phyloP scores from a whole-genome alignment of 306 rosid species.

The Rosa lucieae region DNA sequence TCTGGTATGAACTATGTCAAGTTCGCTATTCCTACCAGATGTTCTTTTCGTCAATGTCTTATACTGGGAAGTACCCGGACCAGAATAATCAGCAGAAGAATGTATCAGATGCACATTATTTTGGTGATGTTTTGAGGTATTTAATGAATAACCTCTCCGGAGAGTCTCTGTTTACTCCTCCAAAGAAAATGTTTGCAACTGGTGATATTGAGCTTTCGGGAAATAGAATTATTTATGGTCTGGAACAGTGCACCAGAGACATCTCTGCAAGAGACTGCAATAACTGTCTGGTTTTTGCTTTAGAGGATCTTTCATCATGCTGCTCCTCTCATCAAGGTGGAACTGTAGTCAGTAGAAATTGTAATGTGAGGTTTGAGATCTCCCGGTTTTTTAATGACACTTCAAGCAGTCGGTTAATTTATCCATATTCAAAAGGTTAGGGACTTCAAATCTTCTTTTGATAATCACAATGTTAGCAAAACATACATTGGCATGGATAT shows the following conservation, averaged over 20 bases:
- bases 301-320: conserved; percentile 33
- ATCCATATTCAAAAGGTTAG: conserved; percentile 33
- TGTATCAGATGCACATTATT: conserved; percentile 20
- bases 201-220: conserved; percentile 28
- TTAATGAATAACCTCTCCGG: conserved; percentile 35
- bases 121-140: conserved; percentile 13
- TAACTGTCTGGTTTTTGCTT: conserved; percentile 44
- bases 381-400: conserved; percentile 32
- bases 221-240: conserved; percentile 44
- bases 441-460: neutral
- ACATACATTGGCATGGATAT: neutral
- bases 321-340: conserved; percentile 39
- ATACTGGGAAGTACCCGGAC: conserved; percentile 40
- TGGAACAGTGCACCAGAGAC: conserved; percentile 60
- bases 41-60: conserved; percentile 29
- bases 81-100: conserved; percentile 18
- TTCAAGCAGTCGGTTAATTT: conserved; percentile 23
- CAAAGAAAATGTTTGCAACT: conserved; percentile 45
- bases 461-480: neutral
- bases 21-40: conserved; percentile 51
- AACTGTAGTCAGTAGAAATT: conserved; percentile 36
- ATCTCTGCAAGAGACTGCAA: conserved; percentile 21
- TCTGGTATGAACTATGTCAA: conserved; percentile 69
- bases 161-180: conserved; percentile 31
- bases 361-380: conserved; percentile 45